These are phyloP conservation scores for Plectosphaerella cucumerina DNA, from an alignment of 2,329 filamentous ascomycete genomes.

Conservation along the genomic window DNA sequence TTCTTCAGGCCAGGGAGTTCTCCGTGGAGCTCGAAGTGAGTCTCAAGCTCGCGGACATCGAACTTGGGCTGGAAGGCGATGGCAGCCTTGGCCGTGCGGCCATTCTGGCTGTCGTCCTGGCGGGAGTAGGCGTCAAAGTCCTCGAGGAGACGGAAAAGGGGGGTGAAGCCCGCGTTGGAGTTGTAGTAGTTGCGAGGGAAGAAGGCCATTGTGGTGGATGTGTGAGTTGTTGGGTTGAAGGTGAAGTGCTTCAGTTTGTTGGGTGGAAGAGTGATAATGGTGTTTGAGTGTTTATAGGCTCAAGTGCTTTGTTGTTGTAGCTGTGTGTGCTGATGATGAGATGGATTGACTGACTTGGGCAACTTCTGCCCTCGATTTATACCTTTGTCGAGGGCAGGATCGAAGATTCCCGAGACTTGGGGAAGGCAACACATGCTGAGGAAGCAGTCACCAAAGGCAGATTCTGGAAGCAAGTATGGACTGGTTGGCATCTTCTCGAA, in stretches of 20 bases:
- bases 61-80: conserved; percentile 70
- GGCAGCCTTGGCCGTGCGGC: conserved; percentile 13
- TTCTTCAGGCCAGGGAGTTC: conserved; percentile 74
- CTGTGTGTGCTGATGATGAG: conserved; percentile 22
- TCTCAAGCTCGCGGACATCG: conserved; percentile 67
- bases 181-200: conserved; percentile 52
- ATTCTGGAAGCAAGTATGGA: background rate
- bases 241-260: conserved; percentile 2
- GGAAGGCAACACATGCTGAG: background rate
- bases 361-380: conserved; percentile 22
- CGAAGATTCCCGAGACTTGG: conserved; percentile 19
- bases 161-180: conserved; percentile 49
- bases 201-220: conserved; percentile 50
- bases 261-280: conserved; percentile 8
- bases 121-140: conserved; percentile 57
- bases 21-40: conserved; percentile 71
- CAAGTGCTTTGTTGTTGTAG: conserved; percentile 12
- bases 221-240: conserved; percentile 1
- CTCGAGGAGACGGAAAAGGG: conserved; percentile 61
- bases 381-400: conserved; percentile 11
- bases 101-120: conserved; percentile 19
- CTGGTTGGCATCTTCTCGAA: background rate
- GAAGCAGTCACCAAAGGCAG: conserved; percentile 9
- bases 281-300: background rate
- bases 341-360: conserved; percentile 7